Conservation (phyloP, 2,329 filamentous ascomycete species). For the Byssoonygena ceratinophila region DNA sequence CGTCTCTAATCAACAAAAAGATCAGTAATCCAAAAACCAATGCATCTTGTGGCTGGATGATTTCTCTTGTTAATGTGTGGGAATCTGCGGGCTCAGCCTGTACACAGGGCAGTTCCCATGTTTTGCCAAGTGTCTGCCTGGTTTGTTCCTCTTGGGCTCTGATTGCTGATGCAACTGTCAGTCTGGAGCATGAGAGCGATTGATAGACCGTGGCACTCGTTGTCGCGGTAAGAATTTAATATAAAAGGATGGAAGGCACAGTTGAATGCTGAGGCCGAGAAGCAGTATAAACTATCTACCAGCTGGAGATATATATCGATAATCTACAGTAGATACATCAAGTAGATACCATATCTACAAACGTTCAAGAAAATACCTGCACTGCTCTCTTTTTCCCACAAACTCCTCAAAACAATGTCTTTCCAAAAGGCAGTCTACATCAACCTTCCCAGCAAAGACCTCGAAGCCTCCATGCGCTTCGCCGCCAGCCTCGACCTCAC, state of each 20-base stretch:
- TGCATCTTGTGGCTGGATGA: not conserved
- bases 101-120: not conserved
- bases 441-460: conserved; percentile 10
- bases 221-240: too few species aligned
- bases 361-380: too few species aligned
- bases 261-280: too few species aligned
- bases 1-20: too few species aligned
- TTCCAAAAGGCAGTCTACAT: conserved; percentile 2
- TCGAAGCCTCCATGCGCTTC: conserved; percentile 12
- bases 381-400: not conserved
- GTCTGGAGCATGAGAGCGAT: too few species aligned
- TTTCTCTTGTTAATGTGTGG: not conserved
- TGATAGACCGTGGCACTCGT: too few species aligned
- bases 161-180: too few species aligned
- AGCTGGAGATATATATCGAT: too few species aligned
- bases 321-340: too few species aligned
- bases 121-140: conserved; percentile 1
- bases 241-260: not conserved
- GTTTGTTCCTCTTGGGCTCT: not conserved
- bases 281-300: too few species aligned
- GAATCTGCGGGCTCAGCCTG: too few species aligned
- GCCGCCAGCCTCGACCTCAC: conserved; percentile 9
- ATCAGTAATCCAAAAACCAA: not conserved
- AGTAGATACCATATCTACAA: too few species aligned
- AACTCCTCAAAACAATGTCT: not conserved